Evolutionary conservation across 2,329 filamentous ascomycete genomes (phyloP).

Genomic region (Exserohilum rostratum): DNA sequence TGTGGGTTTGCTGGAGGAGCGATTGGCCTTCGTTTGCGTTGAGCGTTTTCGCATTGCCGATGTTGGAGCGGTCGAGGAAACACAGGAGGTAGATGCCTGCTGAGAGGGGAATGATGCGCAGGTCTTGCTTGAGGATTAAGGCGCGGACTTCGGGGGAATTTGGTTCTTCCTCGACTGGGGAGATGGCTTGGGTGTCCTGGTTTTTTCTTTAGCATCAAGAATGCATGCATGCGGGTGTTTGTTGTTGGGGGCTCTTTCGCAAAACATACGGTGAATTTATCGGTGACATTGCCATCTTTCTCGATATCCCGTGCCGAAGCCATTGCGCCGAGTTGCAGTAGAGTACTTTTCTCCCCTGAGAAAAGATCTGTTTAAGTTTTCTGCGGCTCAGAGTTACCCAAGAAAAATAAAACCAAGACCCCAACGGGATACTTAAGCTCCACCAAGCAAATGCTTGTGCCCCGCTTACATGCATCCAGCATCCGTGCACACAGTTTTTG

Average conservation of each 20-base stretch:
- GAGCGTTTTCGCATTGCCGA: slow-evolving; percentile 63
- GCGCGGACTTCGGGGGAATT: not conserved
- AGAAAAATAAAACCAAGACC: too few relatives aligned
- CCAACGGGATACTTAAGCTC: slow-evolving; percentile 5
- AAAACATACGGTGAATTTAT: not conserved
- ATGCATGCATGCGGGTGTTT: too few relatives aligned
- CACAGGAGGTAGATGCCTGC: slow-evolving; percentile 67
- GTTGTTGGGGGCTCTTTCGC: not conserved
- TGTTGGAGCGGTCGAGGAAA: slow-evolving; percentile 72
- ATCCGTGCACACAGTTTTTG: not conserved
- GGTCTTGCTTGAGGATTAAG: slow-evolving; percentile 54
- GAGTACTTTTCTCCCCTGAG: not conserved
- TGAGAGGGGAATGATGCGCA: slow-evolving; percentile 68
- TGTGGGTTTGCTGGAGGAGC: slow-evolving; percentile 65
- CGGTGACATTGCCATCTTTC: not conserved
- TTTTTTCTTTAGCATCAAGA: too few relatives aligned
- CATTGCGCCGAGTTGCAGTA: not conserved
- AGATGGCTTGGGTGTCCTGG: not conserved
- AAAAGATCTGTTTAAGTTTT: too few relatives aligned
- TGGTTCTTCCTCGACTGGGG: not conserved
- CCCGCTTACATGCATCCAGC: not conserved
- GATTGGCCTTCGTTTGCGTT: slow-evolving; percentile 66
- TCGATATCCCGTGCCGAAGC: not conserved
- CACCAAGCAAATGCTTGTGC: slow-evolving; percentile 7
- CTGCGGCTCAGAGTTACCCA: too few relatives aligned